phyloP scores from a whole-genome alignment of 805 yeast species.

The Yueomyces sp. region DNA sequence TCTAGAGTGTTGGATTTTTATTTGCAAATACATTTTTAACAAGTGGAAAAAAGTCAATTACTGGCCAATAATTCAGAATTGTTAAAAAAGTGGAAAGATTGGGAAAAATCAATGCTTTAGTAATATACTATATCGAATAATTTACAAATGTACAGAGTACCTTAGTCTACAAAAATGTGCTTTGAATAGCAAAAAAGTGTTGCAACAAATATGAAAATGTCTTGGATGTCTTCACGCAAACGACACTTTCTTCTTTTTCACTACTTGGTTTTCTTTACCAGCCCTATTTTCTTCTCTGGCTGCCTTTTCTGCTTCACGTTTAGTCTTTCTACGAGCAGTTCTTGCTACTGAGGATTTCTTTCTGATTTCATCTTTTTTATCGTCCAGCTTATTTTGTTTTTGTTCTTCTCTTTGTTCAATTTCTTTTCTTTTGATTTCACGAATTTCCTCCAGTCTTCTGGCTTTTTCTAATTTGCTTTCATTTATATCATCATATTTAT shows the following conservation, averaged over 20 bases:
- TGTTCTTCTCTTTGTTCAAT: slow-evolving; percentile 70
- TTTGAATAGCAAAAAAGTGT: no score
- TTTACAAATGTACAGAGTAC: no score
- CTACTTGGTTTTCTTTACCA: slow-evolving; percentile 10
- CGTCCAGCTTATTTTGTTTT: slow-evolving; percentile 56
- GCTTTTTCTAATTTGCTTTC: slow-evolving; percentile 88
- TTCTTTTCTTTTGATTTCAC: slow-evolving; percentile 78
- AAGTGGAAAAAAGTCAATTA: no score
- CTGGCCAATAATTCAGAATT: no score
- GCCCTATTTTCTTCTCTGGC: slow-evolving; percentile 5
- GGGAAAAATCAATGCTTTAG: no score
- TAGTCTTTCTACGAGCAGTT: slow-evolving; percentile 47
- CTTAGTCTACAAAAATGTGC: no score
- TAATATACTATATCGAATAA: no score
- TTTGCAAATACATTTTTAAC: no score
- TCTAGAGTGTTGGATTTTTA: no score
- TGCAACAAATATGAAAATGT: no score
- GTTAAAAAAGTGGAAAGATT: no score
- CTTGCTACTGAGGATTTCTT: slow-evolving; percentile 62
- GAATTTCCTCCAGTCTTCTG: slow-evolving; percentile 74
- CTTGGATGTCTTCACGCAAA: slow-evolving; percentile 27
- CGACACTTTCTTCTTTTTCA: slow-evolving; percentile 32
- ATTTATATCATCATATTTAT: slow-evolving; percentile 59
- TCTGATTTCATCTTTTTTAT: slow-evolving; percentile 64
- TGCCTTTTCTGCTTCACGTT: slow-evolving; percentile 10